Base-by-base conservation (phyloP, 148 eudicot species). In the Camellia lanceoleosa region DNA sequence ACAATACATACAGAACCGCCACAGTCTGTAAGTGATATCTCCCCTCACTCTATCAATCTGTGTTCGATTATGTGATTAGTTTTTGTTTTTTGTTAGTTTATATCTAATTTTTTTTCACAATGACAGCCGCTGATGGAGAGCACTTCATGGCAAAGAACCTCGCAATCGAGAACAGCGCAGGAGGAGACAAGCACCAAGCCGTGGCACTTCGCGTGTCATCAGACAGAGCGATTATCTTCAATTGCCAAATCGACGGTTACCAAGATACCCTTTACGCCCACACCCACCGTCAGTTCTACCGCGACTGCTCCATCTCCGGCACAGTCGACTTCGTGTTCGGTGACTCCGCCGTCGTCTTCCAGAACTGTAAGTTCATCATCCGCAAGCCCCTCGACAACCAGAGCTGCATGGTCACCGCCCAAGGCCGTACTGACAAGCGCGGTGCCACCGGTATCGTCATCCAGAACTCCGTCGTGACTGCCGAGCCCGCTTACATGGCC, bases 271-370 rank as follows among this genome's bases (percentile, higher is more conserved):
- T 89, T 2, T 89, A 89, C 71, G 80, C 87, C 15, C 92, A 89
- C 73, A 73, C 74, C 71, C 82, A 90, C 76, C 82, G 95, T 3
- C 97, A 91, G 30, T 91, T 88, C 86, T 93, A 87, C 79, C 83
- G 91, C 54, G 86, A 89, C 67, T 91, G 95, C 86, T 82, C 77
- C 82, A 86, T 93, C 81, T 82, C 89, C 0, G 97, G 97, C 41
- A 88, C 97, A 10, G 73, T 91, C 12, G 94, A 93, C 76, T 89
- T 91, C 84, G 70, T 91, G 63, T 81, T 89, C 41, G 97, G 95
- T 0, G 89, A 93, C 58, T 92, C 92, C 1, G 80, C 78, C 0
- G 83, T 89, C 0, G 86, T 93, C 12, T 89, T 93, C 82, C 94
- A 93, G 42, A 87, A 88, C 73, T 90, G 94, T 79, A 79, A 58